Percentiles rank a stretch among this genome's conserved stretches.
phyloP scores from a whole-genome alignment of 352 stramenopile species.

The Globisporangium mamillatum region DNA sequence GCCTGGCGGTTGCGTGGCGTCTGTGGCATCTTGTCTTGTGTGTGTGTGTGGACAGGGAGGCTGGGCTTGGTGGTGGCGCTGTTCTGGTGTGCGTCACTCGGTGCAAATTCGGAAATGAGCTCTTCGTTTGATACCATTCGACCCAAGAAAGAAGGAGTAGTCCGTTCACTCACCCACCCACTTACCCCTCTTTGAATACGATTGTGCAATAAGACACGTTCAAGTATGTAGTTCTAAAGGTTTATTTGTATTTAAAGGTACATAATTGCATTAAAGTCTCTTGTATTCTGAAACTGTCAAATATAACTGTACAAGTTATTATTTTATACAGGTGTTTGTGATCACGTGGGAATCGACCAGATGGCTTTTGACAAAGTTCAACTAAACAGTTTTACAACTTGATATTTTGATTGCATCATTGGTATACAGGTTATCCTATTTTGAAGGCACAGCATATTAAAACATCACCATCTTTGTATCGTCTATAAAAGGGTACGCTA shows the following conservation, averaged over 20 bases:
- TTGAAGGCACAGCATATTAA: not conserved
- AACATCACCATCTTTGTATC: not conserved
- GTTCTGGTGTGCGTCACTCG: not conserved
- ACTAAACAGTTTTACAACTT: conserved; percentile 3
- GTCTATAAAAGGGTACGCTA: not conserved
- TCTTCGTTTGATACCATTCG: not conserved
- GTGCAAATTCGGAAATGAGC: conserved; percentile 14
- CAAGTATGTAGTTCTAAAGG: not conserved
- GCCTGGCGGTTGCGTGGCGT: conserved; percentile 10
- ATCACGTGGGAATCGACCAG: not conserved
- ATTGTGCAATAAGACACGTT: not conserved
- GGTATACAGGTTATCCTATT: not conserved
- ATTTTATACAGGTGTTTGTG: not conserved
- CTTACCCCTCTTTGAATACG: not conserved
- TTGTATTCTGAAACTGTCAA: not conserved
- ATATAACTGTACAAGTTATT: not conserved
- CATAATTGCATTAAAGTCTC: not conserved
- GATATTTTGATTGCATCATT: not conserved
- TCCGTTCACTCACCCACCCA: not conserved
- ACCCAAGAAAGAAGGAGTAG: too few species aligned
- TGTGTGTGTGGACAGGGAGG: not conserved
- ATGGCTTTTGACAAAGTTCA: conserved; percentile 13
- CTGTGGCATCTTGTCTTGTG: conserved; percentile 8
- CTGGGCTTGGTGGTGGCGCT: not conserved
- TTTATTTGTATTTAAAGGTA: not conserved